phyloP scores from a whole-genome alignment of 768 basidiomycete species.

The Lactarius indigo region DNA sequence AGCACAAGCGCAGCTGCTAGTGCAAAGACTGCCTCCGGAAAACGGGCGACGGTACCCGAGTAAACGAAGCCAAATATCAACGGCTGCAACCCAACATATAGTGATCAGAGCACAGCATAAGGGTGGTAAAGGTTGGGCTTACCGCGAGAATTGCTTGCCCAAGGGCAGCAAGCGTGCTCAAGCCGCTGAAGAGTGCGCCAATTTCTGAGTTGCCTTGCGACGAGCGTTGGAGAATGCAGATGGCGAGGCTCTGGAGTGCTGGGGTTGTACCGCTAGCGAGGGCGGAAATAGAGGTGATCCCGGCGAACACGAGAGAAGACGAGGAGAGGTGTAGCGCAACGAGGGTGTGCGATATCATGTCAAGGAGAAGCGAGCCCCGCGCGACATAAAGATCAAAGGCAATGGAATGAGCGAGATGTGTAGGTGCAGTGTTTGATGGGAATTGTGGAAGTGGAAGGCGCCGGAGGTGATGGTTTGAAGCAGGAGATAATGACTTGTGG shows the following conservation, averaged over 20 bases:
- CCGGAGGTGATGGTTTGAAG: conserved; percentile 46
- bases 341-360: conserved; percentile 59
- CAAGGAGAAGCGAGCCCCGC: conserved; percentile 60
- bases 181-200: conserved; percentile 67
- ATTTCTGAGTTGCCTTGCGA: conserved; percentile 35
- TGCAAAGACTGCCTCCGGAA: conserved; percentile 66
- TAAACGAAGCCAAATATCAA: conserved; percentile 66
- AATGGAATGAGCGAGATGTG: conserved; percentile 55
- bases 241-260: conserved; percentile 66
- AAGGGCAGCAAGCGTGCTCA: conserved; percentile 63
- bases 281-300: conserved; percentile 56
- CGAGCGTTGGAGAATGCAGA: conserved; percentile 51
- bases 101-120: neutral
- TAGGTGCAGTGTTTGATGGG: conserved; percentile 41
- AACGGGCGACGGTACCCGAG: conserved; percentile 55
- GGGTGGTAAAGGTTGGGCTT: conserved; percentile 26
- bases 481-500: conserved; percentile 58
- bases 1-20: conserved; percentile 55
- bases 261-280: conserved; percentile 70
- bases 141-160: conserved; percentile 59
- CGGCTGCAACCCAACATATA: conserved; percentile 45
- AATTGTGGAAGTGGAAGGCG: conserved; percentile 12
- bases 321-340: conserved; percentile 55
- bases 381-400: conserved; percentile 67
- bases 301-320: conserved; percentile 44